Evolutionary conservation across 2,329 filamentous ascomycete genomes (phyloP).

Genomic region (Didymella exigua): DNA sequence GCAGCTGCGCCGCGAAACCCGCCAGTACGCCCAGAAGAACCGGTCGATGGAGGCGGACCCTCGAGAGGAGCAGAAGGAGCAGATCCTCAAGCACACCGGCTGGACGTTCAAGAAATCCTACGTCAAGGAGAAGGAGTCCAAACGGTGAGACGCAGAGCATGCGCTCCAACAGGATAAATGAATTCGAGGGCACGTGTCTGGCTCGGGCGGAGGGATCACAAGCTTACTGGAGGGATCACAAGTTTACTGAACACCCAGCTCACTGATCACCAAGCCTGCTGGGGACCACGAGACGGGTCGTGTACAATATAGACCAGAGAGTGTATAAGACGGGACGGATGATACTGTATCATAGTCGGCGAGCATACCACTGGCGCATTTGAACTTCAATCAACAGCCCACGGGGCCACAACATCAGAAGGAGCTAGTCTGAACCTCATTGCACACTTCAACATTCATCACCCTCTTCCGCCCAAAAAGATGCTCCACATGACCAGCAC

Average conservation of each 20-base stretch:
- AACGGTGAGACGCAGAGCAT: neutral
- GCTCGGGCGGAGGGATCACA: neutral
- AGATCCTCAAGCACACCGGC: constrained; percentile 36
- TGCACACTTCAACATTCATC: too few relatives aligned
- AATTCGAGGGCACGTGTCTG: neutral
- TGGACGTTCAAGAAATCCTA: constrained; percentile 27
- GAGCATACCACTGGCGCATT: constrained; percentile 28
- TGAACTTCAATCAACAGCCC: neutral
- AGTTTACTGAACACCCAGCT: too few relatives aligned
- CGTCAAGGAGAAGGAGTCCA: neutral
- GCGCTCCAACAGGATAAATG: too few relatives aligned
- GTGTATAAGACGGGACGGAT: neutral
- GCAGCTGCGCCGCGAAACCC: constrained; percentile 33
- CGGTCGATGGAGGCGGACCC: constrained; percentile 30
- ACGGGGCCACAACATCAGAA: neutral
- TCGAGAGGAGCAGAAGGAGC: constrained; percentile 33
- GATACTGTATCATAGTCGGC: constrained; percentile 30
- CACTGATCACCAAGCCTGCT: too few relatives aligned
- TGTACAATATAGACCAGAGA: constrained; percentile 12
- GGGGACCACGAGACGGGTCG: neutral
- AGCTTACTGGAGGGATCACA: too few relatives aligned
- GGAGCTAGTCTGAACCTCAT: too few relatives aligned
- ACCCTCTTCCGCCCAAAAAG: too few relatives aligned
- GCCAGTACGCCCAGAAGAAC: constrained; percentile 18
- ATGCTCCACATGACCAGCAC: too few relatives aligned